phyloP scores from a whole-genome alignment of 176 grass and related monocot species.

The Carex scoparia region DNA sequence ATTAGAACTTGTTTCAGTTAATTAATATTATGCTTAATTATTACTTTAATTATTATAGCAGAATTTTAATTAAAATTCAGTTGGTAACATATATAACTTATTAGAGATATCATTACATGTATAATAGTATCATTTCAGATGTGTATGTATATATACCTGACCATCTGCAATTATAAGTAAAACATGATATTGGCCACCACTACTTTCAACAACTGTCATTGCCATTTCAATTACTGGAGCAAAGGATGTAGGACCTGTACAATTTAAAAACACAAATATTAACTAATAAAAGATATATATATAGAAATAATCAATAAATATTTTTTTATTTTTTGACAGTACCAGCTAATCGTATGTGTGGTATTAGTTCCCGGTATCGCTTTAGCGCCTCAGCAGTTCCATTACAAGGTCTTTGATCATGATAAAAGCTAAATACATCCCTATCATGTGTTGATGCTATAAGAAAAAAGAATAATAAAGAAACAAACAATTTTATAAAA shows the following conservation, averaged over 20 bases:
- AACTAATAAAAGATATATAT: neutral
- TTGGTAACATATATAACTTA: too few relatives aligned
- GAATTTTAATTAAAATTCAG: too few relatives aligned
- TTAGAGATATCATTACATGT: too few relatives aligned
- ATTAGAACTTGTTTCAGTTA: neutral
- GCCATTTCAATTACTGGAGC: constrained; percentile 96
- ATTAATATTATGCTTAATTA: neutral
- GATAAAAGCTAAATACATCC: constrained; percentile 80
- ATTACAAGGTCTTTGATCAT: constrained; percentile 67
- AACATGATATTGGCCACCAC: constrained; percentile 88
- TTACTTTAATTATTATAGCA: too few relatives aligned
- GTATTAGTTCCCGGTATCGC: constrained; percentile 66
- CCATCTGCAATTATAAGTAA: constrained; percentile 97
- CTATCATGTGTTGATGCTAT: constrained; percentile 89
- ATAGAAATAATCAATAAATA: neutral
- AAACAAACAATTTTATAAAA: constrained; percentile 10
- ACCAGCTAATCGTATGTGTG: constrained; percentile 84
- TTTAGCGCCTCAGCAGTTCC: constrained; percentile 64
- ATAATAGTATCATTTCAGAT: neutral
- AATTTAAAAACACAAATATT: neutral
- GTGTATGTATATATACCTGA: constrained; percentile 39
- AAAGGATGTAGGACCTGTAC: constrained; percentile 83
- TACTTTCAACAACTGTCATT: constrained; percentile 90
- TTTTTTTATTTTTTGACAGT: neutral
- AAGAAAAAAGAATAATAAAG: neutral